Conservation (phyloP, 2,329 filamentous ascomycete species). For the Penicillium sp. region DNA sequence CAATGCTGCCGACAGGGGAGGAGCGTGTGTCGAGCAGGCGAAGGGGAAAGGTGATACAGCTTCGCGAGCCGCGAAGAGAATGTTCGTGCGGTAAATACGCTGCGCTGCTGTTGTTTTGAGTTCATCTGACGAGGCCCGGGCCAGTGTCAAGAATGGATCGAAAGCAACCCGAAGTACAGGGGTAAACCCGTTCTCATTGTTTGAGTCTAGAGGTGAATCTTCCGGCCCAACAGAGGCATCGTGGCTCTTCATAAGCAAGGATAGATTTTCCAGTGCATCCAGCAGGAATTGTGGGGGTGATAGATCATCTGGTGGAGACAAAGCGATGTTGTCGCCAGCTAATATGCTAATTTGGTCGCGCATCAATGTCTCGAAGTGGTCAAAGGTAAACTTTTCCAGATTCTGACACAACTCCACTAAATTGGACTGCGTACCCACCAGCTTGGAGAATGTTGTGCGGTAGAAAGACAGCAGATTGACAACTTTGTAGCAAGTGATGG, state of each 20-base stretch:
- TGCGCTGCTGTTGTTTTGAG: slow-evolving; percentile 41
- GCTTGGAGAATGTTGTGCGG: slow-evolving; percentile 76
- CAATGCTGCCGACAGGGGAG: slow-evolving; percentile 57
- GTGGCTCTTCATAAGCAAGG: slow-evolving; percentile 79
- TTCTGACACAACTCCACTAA: slow-evolving; percentile 69
- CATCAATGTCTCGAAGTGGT: slow-evolving; percentile 79
- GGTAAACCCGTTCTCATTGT: slow-evolving; percentile 70
- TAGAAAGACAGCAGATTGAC: slow-evolving; percentile 91
- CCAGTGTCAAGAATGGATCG: slow-evolving; percentile 77
- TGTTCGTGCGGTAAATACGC: slow-evolving; percentile 54
- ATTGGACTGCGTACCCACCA: slow-evolving; percentile 69
- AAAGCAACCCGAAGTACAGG: slow-evolving; percentile 76
- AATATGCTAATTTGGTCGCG: slow-evolving; percentile 70
- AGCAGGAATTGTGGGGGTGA: slow-evolving; percentile 77
- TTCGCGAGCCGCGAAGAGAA: slow-evolving; percentile 44
- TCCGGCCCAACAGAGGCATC: slow-evolving; percentile 69
- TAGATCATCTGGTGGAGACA: slow-evolving; percentile 70
- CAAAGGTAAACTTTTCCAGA: slow-evolving; percentile 74
- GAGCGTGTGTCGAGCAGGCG: slow-evolving; percentile 61
- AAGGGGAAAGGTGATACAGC: slow-evolving; percentile 57
- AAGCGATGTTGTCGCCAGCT: slow-evolving; percentile 70
- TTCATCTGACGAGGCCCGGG: slow-evolving; percentile 54
- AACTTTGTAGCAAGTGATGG: slow-evolving; percentile 84
- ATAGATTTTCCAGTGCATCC: slow-evolving; percentile 77
- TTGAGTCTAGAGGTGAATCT: slow-evolving; percentile 49